Percentiles rank a stretch among this genome's conserved stretches.
These are phyloP conservation scores for Limonium bicolor DNA, from an alignment of 148 eudicot species.

Conservation along the genomic window DNA sequence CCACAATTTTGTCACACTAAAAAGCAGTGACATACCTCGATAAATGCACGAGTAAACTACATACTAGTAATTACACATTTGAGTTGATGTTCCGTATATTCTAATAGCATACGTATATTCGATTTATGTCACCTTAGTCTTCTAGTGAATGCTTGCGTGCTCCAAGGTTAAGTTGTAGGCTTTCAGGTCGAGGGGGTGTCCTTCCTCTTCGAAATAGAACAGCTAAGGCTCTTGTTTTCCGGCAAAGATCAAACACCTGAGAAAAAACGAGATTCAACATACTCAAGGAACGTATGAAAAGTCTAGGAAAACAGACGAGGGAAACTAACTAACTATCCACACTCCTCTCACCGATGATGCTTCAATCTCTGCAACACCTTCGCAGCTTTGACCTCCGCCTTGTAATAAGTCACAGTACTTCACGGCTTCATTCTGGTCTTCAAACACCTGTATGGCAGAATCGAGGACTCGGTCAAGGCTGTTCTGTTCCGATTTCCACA, in stretches of 20 bases:
- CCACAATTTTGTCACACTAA: too few relatives aligned
- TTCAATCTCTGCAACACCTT: conserved; percentile 93
- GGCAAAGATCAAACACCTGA: conserved; percentile 88
- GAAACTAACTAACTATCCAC: too few relatives aligned
- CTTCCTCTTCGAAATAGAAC: conserved; percentile 66
- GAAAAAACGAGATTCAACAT: neutral
- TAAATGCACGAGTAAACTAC: too few relatives aligned
- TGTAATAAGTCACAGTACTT: conserved; percentile 74
- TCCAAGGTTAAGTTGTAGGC: conserved; percentile 66
- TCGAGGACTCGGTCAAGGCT: too few relatives aligned
- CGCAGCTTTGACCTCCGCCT: conserved; percentile 90
- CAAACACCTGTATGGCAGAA: conserved; percentile 99
- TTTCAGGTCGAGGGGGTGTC: conserved; percentile 50
- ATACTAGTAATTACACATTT: too few relatives aligned
- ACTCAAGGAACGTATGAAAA: too few relatives aligned
- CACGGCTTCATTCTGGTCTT: conserved; percentile 83
- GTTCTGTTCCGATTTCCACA: too few relatives aligned
- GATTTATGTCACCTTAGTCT: conserved; percentile 44
- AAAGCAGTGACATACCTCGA: too few relatives aligned
- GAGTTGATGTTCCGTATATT: too few relatives aligned
- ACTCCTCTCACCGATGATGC: conserved; percentile 66
- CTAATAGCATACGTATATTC: too few relatives aligned
- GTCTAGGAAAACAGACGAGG: too few relatives aligned
- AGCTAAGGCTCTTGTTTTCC: conserved; percentile 68
- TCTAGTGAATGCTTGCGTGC: conserved; percentile 90